These are phyloP conservation scores for Neonectria coccinea DNA, from an alignment of 2,329 filamentous ascomycete species.

Conservation along the genomic window DNA sequence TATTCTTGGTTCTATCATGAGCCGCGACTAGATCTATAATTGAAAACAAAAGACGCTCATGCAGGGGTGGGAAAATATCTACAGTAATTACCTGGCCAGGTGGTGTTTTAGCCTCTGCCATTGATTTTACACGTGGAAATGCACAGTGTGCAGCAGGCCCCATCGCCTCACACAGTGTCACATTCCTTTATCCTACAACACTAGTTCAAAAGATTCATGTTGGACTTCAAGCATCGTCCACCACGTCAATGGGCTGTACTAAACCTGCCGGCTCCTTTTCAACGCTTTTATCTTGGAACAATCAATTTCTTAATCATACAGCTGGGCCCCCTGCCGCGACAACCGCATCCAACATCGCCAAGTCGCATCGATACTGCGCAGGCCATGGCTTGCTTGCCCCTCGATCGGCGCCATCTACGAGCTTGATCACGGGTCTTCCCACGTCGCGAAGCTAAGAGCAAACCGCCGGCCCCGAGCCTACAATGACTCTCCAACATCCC, in stretches of 20 bases:
- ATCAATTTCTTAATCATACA: not conserved
- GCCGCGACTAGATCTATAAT: not conserved
- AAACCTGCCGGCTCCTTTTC: slow-evolving; percentile 6
- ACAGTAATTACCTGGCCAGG: not conserved
- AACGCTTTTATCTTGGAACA: not conserved
- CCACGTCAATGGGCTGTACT: slow-evolving; percentile 13
- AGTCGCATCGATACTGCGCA: slow-evolving; percentile 26
- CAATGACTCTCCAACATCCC: slow-evolving; percentile 51
- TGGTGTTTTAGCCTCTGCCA: not conserved
- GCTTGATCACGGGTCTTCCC: slow-evolving; percentile 42
- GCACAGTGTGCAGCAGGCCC: slow-evolving; percentile 30
- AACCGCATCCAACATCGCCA: slow-evolving; percentile 10
- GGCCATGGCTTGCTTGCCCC: slow-evolving; percentile 43
- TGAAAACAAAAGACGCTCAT: not conserved
- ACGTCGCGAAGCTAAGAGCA: slow-evolving; percentile 38
- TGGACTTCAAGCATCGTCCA: slow-evolving; percentile 29
- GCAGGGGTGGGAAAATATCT: not conserved
- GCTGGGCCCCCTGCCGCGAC: not conserved
- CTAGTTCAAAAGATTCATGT: slow-evolving; percentile 25
- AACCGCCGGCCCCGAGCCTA: slow-evolving; percentile 32
- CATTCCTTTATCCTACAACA: slow-evolving; percentile 32
- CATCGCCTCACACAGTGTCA: slow-evolving; percentile 31
- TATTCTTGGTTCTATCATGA: not conserved
- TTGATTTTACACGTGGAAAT: slow-evolving; percentile 7
- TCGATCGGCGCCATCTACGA: slow-evolving; percentile 40